phyloP scores from a whole-genome alignment of 1,284 basidiomycete species.

The Trichosporon coremiiforme region DNA sequence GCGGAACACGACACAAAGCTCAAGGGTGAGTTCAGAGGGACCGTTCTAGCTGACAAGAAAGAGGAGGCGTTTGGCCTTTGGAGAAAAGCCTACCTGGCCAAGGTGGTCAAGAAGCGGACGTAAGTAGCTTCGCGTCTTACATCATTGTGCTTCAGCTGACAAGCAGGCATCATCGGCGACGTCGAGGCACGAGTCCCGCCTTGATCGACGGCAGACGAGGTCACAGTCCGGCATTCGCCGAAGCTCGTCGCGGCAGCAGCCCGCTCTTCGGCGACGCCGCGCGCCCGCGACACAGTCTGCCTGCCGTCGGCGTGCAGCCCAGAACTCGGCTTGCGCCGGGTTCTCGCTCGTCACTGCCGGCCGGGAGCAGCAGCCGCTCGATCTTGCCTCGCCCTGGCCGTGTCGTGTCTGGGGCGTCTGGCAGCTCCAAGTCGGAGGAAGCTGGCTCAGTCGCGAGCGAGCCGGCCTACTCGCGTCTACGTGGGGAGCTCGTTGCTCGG shows the following conservation, averaged over 20 bases:
- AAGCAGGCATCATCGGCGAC: not conserved
- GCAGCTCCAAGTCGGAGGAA: constrained; percentile 20
- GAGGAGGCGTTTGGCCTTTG: constrained; percentile 45
- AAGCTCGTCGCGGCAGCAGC: not conserved
- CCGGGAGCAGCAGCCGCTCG: not conserved
- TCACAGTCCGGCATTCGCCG: constrained; percentile 18
- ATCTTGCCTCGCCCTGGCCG: not conserved
- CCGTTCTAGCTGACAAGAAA: constrained; percentile 23
- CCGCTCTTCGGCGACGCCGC: constrained; percentile 6
- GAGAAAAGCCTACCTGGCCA: constrained; percentile 37
- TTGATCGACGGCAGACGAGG: not conserved
- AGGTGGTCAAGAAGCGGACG: constrained; percentile 34
- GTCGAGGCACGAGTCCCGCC: constrained; percentile 1
- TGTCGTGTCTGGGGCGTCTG: constrained; percentile 8
- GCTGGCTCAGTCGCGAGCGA: constrained; percentile 38
- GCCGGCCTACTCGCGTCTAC: constrained; percentile 45
- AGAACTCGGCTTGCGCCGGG: not conserved
- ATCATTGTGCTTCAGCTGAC: constrained; percentile 7
- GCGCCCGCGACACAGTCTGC: constrained; percentile 13
- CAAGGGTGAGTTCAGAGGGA: constrained; percentile 33
- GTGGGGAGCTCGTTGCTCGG: constrained; percentile 37
- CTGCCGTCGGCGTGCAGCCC: not conserved
- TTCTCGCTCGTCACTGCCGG: not conserved
- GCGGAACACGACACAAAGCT: constrained; percentile 32
- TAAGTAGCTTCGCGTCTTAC: constrained; percentile 23